A percentile compares a stretch with the other conserved stretches of the same genome.
Conservation (phyloP, 2,329 filamentous ascomycete genomes). For the Chaetomiaceae sp. region DNA sequence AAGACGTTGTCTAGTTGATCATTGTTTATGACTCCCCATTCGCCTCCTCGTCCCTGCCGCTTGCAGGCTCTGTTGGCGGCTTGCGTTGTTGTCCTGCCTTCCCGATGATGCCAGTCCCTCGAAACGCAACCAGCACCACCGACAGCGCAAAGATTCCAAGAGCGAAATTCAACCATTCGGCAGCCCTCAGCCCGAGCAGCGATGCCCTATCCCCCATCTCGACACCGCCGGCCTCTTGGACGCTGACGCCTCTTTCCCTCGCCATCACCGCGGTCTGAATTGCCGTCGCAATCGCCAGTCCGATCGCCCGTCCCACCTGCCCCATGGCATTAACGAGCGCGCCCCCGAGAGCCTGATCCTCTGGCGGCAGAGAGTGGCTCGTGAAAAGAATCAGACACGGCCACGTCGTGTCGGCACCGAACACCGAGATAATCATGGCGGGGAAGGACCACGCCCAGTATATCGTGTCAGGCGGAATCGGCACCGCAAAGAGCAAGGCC, state of each 20-base stretch:
- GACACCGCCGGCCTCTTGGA: constrained; percentile 42
- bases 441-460: constrained; percentile 66
- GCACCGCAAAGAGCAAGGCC: constrained; percentile 58
- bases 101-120: constrained; percentile 50
- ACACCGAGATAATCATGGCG: constrained; percentile 61
- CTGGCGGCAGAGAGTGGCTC: constrained; percentile 55
- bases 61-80: too few relatives aligned
- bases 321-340: constrained; percentile 64
- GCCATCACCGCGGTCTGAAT: constrained; percentile 61
- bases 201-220: constrained; percentile 43
- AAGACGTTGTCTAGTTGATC: too few relatives aligned
- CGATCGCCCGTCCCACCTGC: constrained; percentile 62
- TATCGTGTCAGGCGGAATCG: constrained; percentile 54
- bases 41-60: too few relatives aligned
- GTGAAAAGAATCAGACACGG: constrained; percentile 63
- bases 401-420: constrained; percentile 64
- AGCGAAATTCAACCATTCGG: constrained; percentile 49
- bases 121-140: constrained; percentile 46
- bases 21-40: too few relatives aligned
- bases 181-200: constrained; percentile 45
- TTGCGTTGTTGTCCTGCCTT: constrained; percentile 30
- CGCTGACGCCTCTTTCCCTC: constrained; percentile 38
- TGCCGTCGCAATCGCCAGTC: constrained; percentile 60
- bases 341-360: constrained; percentile 64
- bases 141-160: constrained; percentile 41